These are phyloP conservation scores for Penicillium sclerotigenum DNA, from an alignment of 2,329 filamentous ascomycete species.

Conservation along the genomic window DNA sequence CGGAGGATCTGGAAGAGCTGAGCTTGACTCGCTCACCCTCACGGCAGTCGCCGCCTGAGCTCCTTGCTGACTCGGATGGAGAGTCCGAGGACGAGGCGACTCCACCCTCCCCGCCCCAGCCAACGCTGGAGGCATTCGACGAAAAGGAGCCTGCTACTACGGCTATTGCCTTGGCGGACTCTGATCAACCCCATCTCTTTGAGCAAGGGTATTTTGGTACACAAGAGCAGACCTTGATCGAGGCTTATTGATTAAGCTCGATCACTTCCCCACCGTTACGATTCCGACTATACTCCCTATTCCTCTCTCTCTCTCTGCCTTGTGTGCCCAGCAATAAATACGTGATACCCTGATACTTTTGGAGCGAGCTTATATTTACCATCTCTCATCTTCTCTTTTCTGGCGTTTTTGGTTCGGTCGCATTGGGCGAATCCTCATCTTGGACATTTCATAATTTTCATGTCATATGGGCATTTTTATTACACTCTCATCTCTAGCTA, in stretches of 20 bases:
- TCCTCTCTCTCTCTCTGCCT: constrained; percentile 8
- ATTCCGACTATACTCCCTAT: not conserved
- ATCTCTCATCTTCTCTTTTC: constrained; percentile 12
- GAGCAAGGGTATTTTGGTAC: constrained; percentile 51
- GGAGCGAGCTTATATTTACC: constrained; percentile 5
- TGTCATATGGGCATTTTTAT: not conserved
- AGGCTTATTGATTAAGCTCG: constrained; percentile 42
- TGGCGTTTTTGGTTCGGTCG: constrained; percentile 21
- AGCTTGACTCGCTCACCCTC: constrained; percentile 67
- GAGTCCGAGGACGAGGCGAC: constrained; percentile 67
- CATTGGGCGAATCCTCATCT: not conserved
- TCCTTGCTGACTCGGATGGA: constrained; percentile 64
- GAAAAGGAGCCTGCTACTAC: constrained; percentile 53
- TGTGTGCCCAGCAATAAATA: constrained; percentile 18
- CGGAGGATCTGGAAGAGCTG: constrained; percentile 59
- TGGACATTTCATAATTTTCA: not conserved
- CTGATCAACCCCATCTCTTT: constrained; percentile 44
- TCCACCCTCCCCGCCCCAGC: constrained; percentile 65
- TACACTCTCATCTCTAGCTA: constrained; percentile 11
- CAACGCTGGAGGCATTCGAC: constrained; percentile 58
- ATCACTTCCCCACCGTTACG: constrained; percentile 3
- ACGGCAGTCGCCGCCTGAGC: constrained; percentile 65
- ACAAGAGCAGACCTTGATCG: constrained; percentile 46
- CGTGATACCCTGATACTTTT: constrained; percentile 24
- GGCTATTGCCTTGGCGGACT: constrained; percentile 36